A percentile compares a stretch with the other conserved stretches of the same genome.
Evolutionary conservation across 805 yeast genomes (phyloP).

Genomic region (Starmerella bombicola): DNA sequence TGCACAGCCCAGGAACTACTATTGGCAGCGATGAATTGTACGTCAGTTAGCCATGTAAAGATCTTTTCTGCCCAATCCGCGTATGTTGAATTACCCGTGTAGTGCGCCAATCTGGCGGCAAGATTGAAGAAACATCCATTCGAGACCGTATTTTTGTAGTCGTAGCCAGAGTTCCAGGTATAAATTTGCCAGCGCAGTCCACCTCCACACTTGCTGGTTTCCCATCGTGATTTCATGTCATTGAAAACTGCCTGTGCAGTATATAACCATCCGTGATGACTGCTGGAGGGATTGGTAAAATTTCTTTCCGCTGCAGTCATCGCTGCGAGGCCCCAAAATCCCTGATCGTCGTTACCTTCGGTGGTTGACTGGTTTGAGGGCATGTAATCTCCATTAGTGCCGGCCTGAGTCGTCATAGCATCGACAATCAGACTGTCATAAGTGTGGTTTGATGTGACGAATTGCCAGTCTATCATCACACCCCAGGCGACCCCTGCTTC

Average conservation of each 20-base stretch:
- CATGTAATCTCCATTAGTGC: conserved; percentile 51
- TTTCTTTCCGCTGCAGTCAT: conserved; percentile 77
- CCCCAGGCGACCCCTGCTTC: conserved; percentile 69
- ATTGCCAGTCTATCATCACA: conserved; percentile 65
- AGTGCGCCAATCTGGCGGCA: conserved; percentile 74
- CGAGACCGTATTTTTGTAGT: conserved; percentile 78
- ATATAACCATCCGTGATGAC: conserved; percentile 58
- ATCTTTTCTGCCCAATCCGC: conserved; percentile 59
- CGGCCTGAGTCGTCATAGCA: conserved; percentile 56
- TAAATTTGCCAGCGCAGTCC: conserved; percentile 90
- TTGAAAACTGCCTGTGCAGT: conserved; percentile 76
- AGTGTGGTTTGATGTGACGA: conserved; percentile 54
- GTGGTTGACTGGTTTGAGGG: conserved; percentile 72
- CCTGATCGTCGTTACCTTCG: conserved; percentile 91
- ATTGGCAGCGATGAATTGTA: conserved; percentile 31
- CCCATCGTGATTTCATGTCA: conserved; percentile 77
- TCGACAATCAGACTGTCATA: conserved; percentile 44
- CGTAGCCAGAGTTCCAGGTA: conserved; percentile 77
- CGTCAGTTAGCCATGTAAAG: conserved; percentile 61
- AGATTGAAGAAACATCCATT: conserved; percentile 71
- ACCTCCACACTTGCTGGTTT: conserved; percentile 47
- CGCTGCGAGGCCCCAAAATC: conserved; percentile 80
- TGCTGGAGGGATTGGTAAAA: conserved; percentile 54
- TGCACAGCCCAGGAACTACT: conserved; percentile 34
- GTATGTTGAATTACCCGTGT: conserved; percentile 57